Percentiles rank a stretch among this genome's conserved stretches.
Evolutionary conservation across 192 early-diverging fungal genomes (phyloP).

Genomic region (Coemansia brasiliensis): DNA sequence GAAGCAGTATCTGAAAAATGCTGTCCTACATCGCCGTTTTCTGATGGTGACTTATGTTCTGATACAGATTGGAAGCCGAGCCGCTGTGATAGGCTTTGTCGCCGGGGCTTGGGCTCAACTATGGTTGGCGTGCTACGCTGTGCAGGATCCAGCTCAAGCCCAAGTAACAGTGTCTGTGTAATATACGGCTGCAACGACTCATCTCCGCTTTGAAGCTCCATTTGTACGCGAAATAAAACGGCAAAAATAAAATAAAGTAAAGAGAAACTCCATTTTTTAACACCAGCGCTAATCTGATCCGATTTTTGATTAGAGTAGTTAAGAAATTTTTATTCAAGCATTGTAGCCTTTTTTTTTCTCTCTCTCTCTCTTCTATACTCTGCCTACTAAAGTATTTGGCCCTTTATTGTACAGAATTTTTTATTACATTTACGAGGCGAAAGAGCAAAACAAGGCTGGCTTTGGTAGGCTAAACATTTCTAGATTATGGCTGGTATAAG

Average conservation of each 20-base stretch:
- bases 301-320: too few relatives aligned
- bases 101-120: conserved; percentile 18
- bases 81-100: conserved; percentile 46
- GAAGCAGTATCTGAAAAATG: background rate
- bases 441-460: too few relatives aligned
- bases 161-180: conserved; percentile 23
- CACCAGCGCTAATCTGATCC: background rate
- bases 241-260: background rate
- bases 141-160: conserved; percentile 13
- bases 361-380: too few relatives aligned
- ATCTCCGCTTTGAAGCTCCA: background rate
- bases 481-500: too few relatives aligned
- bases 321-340: too few relatives aligned
- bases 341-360: background rate
- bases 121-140: background rate
- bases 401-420: background rate
- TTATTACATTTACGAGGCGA: too few relatives aligned
- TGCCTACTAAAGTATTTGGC: background rate
- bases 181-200: conserved; percentile 17
- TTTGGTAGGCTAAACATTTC: too few relatives aligned
- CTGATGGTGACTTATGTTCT: background rate
- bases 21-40: background rate
- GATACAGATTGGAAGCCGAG: conserved; percentile 27
- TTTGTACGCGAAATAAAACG: background rate
- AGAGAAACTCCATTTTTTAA: background rate